phyloP scores from a whole-genome alignment of 345 rosid species.

The Citrus australasica region DNA sequence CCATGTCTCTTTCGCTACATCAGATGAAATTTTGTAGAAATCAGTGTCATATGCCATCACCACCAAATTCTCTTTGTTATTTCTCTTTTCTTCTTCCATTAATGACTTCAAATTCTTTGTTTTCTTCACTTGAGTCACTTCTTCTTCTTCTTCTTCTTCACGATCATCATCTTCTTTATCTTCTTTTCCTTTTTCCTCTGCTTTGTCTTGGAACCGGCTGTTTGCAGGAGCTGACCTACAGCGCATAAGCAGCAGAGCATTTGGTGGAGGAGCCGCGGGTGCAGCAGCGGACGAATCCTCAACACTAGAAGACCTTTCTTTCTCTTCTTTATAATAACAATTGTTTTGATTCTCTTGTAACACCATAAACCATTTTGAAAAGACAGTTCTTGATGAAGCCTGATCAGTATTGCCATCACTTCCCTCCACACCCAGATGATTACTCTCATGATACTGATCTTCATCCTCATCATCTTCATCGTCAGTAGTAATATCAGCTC shows the following conservation, averaged over 20 bases:
- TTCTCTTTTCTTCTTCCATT: slow-evolving; percentile 61
- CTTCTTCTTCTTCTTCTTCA: slow-evolving; percentile 3
- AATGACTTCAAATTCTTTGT: slow-evolving; percentile 45
- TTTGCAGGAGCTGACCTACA: slow-evolving; percentile 83
- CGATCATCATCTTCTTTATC: slow-evolving; percentile 17
- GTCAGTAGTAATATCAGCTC: slow-evolving; percentile 34
- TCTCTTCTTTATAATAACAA: slow-evolving; percentile 21
- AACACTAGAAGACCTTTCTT: background rate
- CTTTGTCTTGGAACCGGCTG: slow-evolving; percentile 41
- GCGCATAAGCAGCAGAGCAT: slow-evolving; percentile 76
- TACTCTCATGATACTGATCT: slow-evolving; percentile 13
- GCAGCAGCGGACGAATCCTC: slow-evolving; percentile 2
- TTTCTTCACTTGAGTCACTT: slow-evolving; percentile 14
- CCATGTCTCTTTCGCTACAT: slow-evolving; percentile 83
- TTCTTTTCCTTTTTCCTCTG: slow-evolving; percentile 7
- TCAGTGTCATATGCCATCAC: slow-evolving; percentile 59
- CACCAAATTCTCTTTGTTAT: slow-evolving; percentile 32
- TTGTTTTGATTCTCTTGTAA: slow-evolving; percentile 52
- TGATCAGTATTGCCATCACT: slow-evolving; percentile 8
- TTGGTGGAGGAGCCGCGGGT: slow-evolving; percentile 67
- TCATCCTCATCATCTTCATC: slow-evolving; percentile 47
- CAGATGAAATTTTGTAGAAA: slow-evolving; percentile 58
- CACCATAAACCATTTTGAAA: slow-evolving; percentile 78
- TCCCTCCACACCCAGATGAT: slow-evolving; percentile 5
- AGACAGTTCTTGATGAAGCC: slow-evolving; percentile 55